Base-by-base conservation (phyloP, 2,329 filamentous ascomycete species). In the Ceratocystis cubensis region DNA sequence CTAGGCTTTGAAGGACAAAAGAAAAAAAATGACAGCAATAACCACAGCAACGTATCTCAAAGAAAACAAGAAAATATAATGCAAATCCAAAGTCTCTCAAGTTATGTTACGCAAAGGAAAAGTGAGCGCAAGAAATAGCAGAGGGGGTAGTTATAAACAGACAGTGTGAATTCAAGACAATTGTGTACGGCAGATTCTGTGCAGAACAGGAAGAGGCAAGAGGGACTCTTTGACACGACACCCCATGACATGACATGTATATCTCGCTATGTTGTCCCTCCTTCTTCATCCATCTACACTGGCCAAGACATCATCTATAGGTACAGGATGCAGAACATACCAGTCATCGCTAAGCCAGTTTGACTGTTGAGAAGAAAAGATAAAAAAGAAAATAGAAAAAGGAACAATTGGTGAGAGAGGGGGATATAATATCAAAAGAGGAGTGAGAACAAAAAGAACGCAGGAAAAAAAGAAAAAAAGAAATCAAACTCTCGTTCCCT, bases 41-140 rank as follows among this genome's bases (percentile, higher is more conserved):
- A 41, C 37, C 10, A 41, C 37, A 41, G 37, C 37, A 41, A 41
- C 37, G 37, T 15, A 41, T 41, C 37, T 41, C 37, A 64, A 61
- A 65, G 63, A 65, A 64, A 65, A 59, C 65, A 71, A 71, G 70
- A 71, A 65, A 70, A 64, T 65, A 66, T 62, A 70, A 63, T 48
- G 44, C 61, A 63, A 22, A 48, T 25, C 44, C 61, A 63, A 5
- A 46, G 63, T 65, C 63, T 53, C 63, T 59, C 50, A 57, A 59
- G 63, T 59, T 37, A 37, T 65, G 53, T 22, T 57, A 33, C 50
- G 50, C 20, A 57, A 15, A 6, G 62, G 66, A 67, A 67, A 66
- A 69, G 25, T 13, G 30, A 33, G 20, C 20, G 15, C 25, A 63
- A 13, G 45, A 25, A 22, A 57, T 22, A 33, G 30, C 22, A 30